Evolutionary conservation across 306 rosid species (phyloP), one percentile per base, ranked within the genome.

Genomic region (Psophocarpus tetragonolobus): DNA sequence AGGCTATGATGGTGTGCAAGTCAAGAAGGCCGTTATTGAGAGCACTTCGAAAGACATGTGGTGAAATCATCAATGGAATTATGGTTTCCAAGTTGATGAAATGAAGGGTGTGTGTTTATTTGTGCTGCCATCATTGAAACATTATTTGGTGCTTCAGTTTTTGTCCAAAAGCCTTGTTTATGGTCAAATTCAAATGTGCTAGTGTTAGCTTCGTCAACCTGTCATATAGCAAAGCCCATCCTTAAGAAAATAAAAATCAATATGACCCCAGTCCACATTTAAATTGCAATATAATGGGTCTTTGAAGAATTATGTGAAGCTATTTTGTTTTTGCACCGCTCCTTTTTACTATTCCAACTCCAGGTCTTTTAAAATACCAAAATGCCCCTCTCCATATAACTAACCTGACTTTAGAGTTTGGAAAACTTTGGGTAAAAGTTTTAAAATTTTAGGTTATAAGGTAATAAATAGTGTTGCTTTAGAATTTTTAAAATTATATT

Each of bases 1-100:
- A 79, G 29, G 23, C 57, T 42, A 56, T 66, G 57, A 68, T 68
- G 76, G 45, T 73, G 83, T 56, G 73, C 38, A 39, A 67, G 53
- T 75, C 17, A 74, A 61, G 76, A 58, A 42, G 20, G 53, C 3
- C 33, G 64, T 48, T 14, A 70, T 75, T 62, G 68, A 53, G 44
- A 78, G 77, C 67, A 80, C 68, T 71, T 30, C 56, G 70, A 71
- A 23, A 42, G 51, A 76, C 44, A 63, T 51, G 72, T 6, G 57
- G 66, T 76, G 63, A 76, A 80, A 76, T 84, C 77, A 80, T 84
- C 80, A 80, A 71, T 48, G n/a, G 8, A 29, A 6, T 30, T 71
- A 57, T 64, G 23, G 80, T 76, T 75, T 80, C 68, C 50, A 42
- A 14, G 67, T 62, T 62, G 67, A 75, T 42, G 21, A 77, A 72